Evolutionary conservation across 2,329 filamentous ascomycete species (phyloP), one percentile per base, ranked within the genome.

Genomic region (Curvularia spicifera): DNA sequence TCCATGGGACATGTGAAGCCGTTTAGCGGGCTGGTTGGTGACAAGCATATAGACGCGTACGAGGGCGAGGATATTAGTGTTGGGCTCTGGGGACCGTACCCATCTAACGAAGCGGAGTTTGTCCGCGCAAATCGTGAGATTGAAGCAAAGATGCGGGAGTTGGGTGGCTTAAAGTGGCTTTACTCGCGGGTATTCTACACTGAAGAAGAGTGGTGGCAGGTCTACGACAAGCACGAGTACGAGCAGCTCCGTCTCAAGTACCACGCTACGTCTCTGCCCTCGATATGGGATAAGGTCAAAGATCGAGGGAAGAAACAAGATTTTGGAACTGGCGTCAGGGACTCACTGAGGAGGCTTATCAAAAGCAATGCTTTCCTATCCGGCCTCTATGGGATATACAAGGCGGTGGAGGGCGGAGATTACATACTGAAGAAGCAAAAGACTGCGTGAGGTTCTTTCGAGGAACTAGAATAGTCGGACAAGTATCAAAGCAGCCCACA

Each of bases 111-210:
- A 53, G 75, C 77, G 1, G 81, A 82, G n/a, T 93, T 93, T 69
- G 81, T 93, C 1, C 73, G 77, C 39, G 85, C 86, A 66, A 96
- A 96, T 76, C 84, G 89, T 31, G 82, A 82, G 43, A 82, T 96
- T 20, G 92, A 96, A 78, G 78, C 80, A 20, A 89, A 89, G 71
- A 84, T 93, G 4, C 80, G 81, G 47, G 82, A 86, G 63, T 83
- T 95, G 0, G 87, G 88, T 46, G 92, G 91, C 2, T 86, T 90
- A 80, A 96, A 96, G 79, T 95, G 91, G 89, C 80, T 96, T 12
- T 96, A 96, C 76, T 91, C 91, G 2, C 90, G 94, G 70, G 89
- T 91, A 0, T 96, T 93, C 78, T 95, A 95, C 75, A 83, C 84
- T n/a, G 84, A 90, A 70, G 78, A 83, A 0, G 86, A 90, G 70